phyloP scores from a whole-genome alignment of 352 stramenopile genomes.

The Phytophthora multivora region DNA sequence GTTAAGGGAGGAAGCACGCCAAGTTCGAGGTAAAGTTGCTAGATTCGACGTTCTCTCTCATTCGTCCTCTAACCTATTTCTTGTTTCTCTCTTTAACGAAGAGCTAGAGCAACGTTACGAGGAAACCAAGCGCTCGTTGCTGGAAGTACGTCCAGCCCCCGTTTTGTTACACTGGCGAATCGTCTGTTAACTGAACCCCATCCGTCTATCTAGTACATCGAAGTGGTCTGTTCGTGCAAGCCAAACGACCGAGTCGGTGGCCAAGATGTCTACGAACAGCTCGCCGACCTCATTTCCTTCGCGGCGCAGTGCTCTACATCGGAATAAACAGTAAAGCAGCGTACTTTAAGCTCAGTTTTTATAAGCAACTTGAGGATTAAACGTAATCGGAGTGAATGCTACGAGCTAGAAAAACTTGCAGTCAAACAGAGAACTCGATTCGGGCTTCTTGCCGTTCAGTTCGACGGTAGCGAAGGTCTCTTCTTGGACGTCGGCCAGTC shows the following conservation, averaged over 20 bases:
- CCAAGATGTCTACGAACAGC: constrained; percentile 63
- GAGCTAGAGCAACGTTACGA: constrained; percentile 60
- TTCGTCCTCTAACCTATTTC: not conserved
- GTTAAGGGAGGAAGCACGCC: constrained; percentile 42
- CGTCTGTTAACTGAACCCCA: not conserved
- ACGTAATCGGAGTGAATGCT: not conserved
- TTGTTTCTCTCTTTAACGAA: constrained; percentile 1
- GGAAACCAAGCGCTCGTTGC: constrained; percentile 56
- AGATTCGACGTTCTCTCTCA: too few species aligned
- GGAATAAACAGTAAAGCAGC: not conserved
- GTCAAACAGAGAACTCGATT: constrained; percentile 45
- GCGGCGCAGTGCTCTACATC: constrained; percentile 30
- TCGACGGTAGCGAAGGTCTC: constrained; percentile 40
- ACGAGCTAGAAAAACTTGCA: constrained; percentile 42
- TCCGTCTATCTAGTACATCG: constrained; percentile 35
- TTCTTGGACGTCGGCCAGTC: constrained; percentile 36
- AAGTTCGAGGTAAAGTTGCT: constrained; percentile 37
- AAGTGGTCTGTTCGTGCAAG: constrained; percentile 56
- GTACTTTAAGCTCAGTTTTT: not conserved
- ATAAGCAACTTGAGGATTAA: not conserved
- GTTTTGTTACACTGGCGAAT: not conserved
- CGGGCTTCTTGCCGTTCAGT: constrained; percentile 24
- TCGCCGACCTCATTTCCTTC: constrained; percentile 54
- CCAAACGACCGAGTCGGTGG: constrained; percentile 46
- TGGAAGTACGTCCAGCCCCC: constrained; percentile 36